Percentiles rank a stretch among this genome's conserved stretches.
Conservation (phyloP, 192 early-diverging fungal species). For the Chytriomyces hyalinus region DNA sequence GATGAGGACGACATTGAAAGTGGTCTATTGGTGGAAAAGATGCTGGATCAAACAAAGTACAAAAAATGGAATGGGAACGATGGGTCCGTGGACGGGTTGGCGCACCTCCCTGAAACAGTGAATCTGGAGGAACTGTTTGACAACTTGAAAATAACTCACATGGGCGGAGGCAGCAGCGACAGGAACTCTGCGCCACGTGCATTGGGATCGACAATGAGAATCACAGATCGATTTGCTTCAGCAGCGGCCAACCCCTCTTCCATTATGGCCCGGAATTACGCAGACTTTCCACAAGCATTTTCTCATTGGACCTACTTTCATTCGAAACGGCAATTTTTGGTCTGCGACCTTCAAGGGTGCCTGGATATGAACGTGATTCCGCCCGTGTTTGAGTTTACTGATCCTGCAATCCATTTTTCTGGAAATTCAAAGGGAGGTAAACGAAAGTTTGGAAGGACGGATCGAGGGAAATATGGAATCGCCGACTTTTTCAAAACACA, state of each 20-base stretch:
- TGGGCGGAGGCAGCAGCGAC: background rate
- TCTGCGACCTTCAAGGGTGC: background rate
- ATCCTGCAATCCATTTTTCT: conserved; percentile 3
- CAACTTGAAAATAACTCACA: background rate
- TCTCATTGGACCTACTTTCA: conserved; percentile 11
- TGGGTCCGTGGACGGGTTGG: background rate
- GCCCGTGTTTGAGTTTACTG: conserved; percentile 15
- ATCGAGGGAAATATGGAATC: conserved; percentile 16
- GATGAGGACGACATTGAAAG: background rate
- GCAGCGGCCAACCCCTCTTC: background rate
- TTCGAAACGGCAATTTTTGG: background rate
- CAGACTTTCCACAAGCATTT: conserved; percentile 6
- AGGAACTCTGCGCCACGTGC: background rate
- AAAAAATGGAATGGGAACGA: conserved; percentile 18
- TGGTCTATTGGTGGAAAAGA: conserved; percentile 1
- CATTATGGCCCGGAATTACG: background rate
- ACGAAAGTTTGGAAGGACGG: background rate
- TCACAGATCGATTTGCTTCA: background rate
- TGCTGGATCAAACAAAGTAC: conserved; percentile 14
- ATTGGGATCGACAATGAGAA: background rate
- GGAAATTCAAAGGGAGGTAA: background rate
- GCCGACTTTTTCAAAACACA: conserved; percentile 15
- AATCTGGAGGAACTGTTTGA: conserved; percentile 4
- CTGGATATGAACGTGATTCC: background rate
- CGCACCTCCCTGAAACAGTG: background rate